phyloP scores from a whole-genome alignment of 768 basidiomycete genomes.

The Macrolepiota albuminosa region DNA sequence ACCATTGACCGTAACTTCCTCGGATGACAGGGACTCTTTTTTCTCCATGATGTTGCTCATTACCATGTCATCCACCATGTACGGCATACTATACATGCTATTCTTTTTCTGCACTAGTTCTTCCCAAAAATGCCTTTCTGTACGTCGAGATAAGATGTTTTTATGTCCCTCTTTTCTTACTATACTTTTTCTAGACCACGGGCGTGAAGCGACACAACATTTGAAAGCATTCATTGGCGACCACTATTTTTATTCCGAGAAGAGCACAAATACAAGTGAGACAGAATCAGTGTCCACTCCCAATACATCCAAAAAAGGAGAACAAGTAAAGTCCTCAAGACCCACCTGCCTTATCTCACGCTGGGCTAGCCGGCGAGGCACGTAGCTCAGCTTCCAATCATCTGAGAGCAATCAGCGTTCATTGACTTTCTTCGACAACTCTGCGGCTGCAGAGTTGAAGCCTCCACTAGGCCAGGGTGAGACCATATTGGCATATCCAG shows the following conservation, averaged over 20 bases:
- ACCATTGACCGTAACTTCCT: conserved; percentile 56
- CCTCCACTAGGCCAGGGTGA: too few relatives aligned
- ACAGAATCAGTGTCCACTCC: too few relatives aligned
- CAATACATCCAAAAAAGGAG: too few relatives aligned
- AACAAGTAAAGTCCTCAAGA: too few relatives aligned
- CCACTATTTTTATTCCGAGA: conserved; percentile 40
- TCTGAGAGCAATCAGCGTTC: too few relatives aligned
- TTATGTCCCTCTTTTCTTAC: neutral
- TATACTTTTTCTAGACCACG: conserved; percentile 33
- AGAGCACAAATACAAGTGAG: neutral
- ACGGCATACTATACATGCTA: conserved; percentile 8
- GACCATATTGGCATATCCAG: too few relatives aligned
- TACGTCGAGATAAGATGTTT: conserved; percentile 20
- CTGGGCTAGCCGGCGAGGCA: too few relatives aligned
- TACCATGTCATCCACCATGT: conserved; percentile 62
- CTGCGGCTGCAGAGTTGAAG: too few relatives aligned
- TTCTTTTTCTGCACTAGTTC: conserved; percentile 31
- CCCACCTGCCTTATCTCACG: too few relatives aligned
- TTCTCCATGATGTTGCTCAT: conserved; percentile 60
- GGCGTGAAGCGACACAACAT: conserved; percentile 44
- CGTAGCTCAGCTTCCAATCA: too few relatives aligned
- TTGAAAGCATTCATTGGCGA: conserved; percentile 46
- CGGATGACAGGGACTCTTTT: conserved; percentile 62
- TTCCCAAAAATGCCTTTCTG: conserved; percentile 61
- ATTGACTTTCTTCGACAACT: too few relatives aligned